A percentile compares a stretch with the other conserved stretches of the same genome.
These are phyloP conservation scores for Cetraspora pellucida DNA, from an alignment of 192 early-diverging fungal species.

Conservation along the genomic window DNA sequence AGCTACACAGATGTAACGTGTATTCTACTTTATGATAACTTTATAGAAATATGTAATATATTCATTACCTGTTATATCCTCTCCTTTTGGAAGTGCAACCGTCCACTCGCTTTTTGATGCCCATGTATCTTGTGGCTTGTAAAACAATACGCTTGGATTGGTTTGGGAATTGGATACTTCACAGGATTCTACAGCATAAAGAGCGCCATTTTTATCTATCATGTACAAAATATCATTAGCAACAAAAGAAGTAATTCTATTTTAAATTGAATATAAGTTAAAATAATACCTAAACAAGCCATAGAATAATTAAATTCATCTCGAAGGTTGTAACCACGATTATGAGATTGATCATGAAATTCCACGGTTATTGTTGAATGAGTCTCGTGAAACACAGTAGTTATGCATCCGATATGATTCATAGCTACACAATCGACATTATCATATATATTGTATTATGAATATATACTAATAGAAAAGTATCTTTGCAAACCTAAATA, in stretches of 20 bases:
- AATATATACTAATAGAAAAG: neutral
- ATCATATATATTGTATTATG: neutral
- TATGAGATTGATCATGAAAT: constrained; percentile 82
- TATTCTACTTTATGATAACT: neutral
- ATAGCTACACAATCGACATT: constrained; percentile 55
- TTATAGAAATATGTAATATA: neutral
- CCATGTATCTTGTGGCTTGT: constrained; percentile 72
- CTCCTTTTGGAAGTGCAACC: constrained; percentile 62
- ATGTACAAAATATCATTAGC: neutral
- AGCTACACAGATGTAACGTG: too few species aligned
- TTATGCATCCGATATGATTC: constrained; percentile 83
- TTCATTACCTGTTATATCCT: constrained; percentile 61
- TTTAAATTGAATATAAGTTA: neutral
- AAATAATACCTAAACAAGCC: constrained; percentile 63
- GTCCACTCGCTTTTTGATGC: constrained; percentile 78
- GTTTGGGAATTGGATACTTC: constrained; percentile 26
- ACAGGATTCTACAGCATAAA: constrained; percentile 65
- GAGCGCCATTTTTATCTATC: constrained; percentile 60
- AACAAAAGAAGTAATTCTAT: neutral
- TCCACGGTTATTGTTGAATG: constrained; percentile 83
- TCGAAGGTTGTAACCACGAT: constrained; percentile 80
- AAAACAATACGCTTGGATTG: constrained; percentile 67
- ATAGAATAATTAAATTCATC: constrained; percentile 79
- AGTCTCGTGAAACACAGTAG: constrained; percentile 67
- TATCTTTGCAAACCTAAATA: constrained; percentile 50